phyloP scores from a whole-genome alignment of 2,329 filamentous ascomycete genomes.

The Curvularia spicifera region DNA sequence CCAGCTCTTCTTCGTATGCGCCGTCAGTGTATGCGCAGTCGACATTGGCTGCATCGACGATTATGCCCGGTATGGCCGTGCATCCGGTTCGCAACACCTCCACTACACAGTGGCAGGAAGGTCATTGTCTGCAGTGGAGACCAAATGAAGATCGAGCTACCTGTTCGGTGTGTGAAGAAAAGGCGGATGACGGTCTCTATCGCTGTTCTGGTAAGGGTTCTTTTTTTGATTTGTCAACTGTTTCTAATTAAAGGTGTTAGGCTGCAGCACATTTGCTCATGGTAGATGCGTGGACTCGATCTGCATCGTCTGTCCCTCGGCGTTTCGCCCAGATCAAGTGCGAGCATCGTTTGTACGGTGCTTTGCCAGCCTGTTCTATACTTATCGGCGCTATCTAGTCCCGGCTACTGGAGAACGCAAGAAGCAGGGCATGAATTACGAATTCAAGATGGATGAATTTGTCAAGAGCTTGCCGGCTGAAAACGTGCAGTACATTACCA shows the following conservation, averaged over 20 bases:
- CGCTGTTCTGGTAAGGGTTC: conserved; percentile 64
- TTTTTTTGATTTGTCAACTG: conserved; percentile 8
- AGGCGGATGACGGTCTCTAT: conserved; percentile 75
- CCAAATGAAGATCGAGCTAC: conserved; percentile 64
- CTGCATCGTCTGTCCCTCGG: conserved; percentile 69
- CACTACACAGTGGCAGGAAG: conserved; percentile 82
- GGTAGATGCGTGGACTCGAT: conserved; percentile 65
- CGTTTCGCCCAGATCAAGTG: conserved; percentile 70
- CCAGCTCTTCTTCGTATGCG: conserved; percentile 65
- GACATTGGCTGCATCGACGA: conserved; percentile 82
- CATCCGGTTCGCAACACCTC: conserved; percentile 81
- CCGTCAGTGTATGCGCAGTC: conserved; percentile 85
- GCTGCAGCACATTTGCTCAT: conserved; percentile 65
- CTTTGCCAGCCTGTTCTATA: conserved; percentile 72
- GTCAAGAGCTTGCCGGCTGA: conserved; percentile 68
- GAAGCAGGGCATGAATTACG: conserved; percentile 67
- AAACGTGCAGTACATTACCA: conserved; percentile 67
- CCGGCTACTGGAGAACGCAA: conserved; percentile 66
- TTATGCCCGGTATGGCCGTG: conserved; percentile 84
- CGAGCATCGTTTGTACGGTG: conserved; percentile 72
- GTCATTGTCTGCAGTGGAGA: conserved; percentile 77
- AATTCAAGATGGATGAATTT: conserved; percentile 72
- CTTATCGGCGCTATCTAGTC: conserved; percentile 68
- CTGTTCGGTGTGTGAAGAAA: conserved; percentile 79
- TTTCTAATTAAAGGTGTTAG: conserved; percentile 42